Base-by-base conservation (phyloP, 148 eudicot genomes). In the Euryodendron excelsum region DNA sequence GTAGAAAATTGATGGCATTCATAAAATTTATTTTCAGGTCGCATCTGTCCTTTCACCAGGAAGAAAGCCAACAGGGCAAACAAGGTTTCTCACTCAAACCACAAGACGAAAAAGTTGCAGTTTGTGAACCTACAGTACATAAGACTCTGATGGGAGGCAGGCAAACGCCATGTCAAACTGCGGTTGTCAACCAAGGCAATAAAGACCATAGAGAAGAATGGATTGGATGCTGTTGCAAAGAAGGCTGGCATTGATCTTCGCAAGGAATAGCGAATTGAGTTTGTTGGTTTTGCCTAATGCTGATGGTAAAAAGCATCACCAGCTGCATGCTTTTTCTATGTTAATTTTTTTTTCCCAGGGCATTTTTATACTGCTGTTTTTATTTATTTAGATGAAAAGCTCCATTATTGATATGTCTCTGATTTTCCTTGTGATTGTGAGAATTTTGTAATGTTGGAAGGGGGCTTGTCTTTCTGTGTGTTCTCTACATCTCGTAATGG, bases 91-190 rank as follows among this genome's bases (percentile, higher is more conserved):
- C 91, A 88, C 80, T 96, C 99, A 7, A 96, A 96, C 83, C 93
- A 93, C 89, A 93, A 86, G 84, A 90, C 99, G 7, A 96, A 81
- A 69, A 90, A 79, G 69, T 63, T 90, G 89, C 99, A 93, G 84
- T 87, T 82, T 84, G 98, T 96, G 74, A 96, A 93, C 86, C 85
- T 96, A 47, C 98, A 93, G 75, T 91, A 91, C 89, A 96, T 93
- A 86, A 85, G 78, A 77, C 79, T 96, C 2, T 96, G 99, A 98
- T 96, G 99, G 99, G 99, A 96, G 84, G 95, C 87, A 30, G 99
- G 98, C 5, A 96, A 96, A 50, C 90, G 97, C 50, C 93, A 55
- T 48, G 89, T 96, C 27, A 96, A 96, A 62, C 80, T 96, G 72
- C 83, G 98, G 50, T 56, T 93, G 39, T 96, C 99, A 0, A 91